Base-by-base conservation (phyloP, 352 stramenopile species). In the Globisporangium carolinianum region DNA sequence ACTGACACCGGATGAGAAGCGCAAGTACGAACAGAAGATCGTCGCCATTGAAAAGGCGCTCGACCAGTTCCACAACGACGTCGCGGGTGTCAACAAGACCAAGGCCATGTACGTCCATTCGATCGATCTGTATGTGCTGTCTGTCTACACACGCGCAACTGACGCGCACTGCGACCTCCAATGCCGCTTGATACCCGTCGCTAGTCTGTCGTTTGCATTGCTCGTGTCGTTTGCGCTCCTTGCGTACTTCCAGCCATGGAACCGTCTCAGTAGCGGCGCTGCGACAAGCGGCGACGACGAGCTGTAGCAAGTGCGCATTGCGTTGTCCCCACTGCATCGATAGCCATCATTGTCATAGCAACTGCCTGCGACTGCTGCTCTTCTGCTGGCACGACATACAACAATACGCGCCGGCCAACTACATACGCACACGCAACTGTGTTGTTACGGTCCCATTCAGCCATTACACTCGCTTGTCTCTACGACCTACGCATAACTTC, bases 221-320 rank as follows among this genome's bases (percentile, higher is more conserved):
- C 57, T 79, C 35, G 69, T 77, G 53, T 62, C 71, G 36, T 91
- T 91, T 59, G 77, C 62, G 8, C 66, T 89, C 18, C 76, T 86
- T 39, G 83, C 77, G 57, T 86, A 81, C 65, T 89, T 91, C 67
- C 76, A 88, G 69, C 82, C 82, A 42, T 91, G 82, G 82, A 72
- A 67, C 51, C 51, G 57, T 60, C 32, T 49, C 17, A n/a, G 14
- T 49, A 37, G 38, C 18, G 5, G 18, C 38, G 51, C 38, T 2
- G n/a, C 35, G 5, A 37, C 38, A 47, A 47, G 61, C 48, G 73
- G 76, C 46, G 76, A 63, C 49, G 68, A 79, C 42, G 72, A 82
- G 51, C 61, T 79, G 46, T 82, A 78, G 71, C 41, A 42, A 3
- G 42, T 15, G 15, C n/a, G 42, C 48, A 35, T 37, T 37, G 11